These are phyloP conservation scores for Monotropa hypopitys DNA, from an alignment of 179 eudicot genomes.

Conservation along the genomic window DNA sequence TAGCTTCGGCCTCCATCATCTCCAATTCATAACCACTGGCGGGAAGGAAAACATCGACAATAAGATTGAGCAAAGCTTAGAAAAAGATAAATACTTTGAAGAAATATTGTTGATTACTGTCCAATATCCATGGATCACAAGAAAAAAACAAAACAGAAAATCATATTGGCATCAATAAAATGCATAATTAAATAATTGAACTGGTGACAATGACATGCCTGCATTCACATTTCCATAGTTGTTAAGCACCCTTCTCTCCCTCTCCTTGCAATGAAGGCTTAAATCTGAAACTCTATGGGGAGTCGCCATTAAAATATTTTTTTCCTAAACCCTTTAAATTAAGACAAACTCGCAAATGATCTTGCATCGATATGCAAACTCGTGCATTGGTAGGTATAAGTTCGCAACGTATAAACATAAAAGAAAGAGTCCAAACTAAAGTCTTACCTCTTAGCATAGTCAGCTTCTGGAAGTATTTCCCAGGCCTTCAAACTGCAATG, in stretches of 20 bases:
- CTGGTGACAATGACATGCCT: neutral
- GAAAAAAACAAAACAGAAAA: neutral
- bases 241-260: neutral
- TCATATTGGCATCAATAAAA: neutral
- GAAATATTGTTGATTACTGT: neutral
- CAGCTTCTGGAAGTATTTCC: slow-evolving; percentile 69
- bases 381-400: neutral
- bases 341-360: neutral
- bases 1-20: slow-evolving; percentile 60
- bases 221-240: neutral
- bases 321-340: neutral
- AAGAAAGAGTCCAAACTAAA: neutral
- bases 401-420: neutral
- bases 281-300: neutral
- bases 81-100: neutral
- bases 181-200: neutral
- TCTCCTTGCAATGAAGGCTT: neutral
- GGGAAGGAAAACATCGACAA: neutral
- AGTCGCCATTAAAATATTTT: neutral
- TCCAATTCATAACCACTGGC: slow-evolving; percentile 73
- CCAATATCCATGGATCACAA: neutral
- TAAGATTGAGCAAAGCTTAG: neutral
- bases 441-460: slow-evolving; percentile 53
- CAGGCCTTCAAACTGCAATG: slow-evolving; percentile 67
- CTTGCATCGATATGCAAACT: neutral